Percentiles rank a stretch among this genome's conserved stretches.
Evolutionary conservation across 441 rosid genomes (phyloP).

Genomic region (Euphorbia celastroides): DNA sequence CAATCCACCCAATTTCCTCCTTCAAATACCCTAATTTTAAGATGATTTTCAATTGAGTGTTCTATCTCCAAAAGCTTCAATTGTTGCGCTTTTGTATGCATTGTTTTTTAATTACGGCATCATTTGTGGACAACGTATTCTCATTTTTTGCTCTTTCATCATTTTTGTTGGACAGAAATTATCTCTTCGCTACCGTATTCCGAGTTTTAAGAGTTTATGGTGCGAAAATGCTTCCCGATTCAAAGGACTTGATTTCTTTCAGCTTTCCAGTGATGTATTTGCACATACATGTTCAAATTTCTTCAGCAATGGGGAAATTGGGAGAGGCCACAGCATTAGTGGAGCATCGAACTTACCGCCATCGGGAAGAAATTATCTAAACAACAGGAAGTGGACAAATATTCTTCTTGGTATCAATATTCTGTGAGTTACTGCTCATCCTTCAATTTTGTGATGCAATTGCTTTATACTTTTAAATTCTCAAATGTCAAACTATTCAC

Average conservation of each 20-base stretch:
- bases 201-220: conserved; percentile 38
- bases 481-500: background rate
- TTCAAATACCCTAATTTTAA: no score
- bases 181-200: conserved; percentile 31
- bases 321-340: conserved; percentile 27
- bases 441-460: background rate
- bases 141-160: background rate
- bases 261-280: conserved; percentile 27
- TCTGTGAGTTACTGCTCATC: conserved; percentile 39
- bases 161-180: conserved; percentile 38
- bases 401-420: conserved; percentile 63
- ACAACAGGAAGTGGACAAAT: conserved; percentile 60
- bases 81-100: conserved; percentile 5
- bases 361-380: conserved; percentile 36
- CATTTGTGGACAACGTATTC: no score
- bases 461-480: background rate
- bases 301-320: conserved; percentile 43
- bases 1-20: no score
- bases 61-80: background rate
- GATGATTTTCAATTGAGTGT: no score
- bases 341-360: conserved; percentile 27
- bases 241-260: conserved; percentile 28
- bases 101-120: no score
- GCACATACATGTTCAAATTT: conserved; percentile 34
- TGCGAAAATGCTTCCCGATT: conserved; percentile 30